Conservation (phyloP, 1,284 basidiomycete species). For the Bothia castanella region DNA sequence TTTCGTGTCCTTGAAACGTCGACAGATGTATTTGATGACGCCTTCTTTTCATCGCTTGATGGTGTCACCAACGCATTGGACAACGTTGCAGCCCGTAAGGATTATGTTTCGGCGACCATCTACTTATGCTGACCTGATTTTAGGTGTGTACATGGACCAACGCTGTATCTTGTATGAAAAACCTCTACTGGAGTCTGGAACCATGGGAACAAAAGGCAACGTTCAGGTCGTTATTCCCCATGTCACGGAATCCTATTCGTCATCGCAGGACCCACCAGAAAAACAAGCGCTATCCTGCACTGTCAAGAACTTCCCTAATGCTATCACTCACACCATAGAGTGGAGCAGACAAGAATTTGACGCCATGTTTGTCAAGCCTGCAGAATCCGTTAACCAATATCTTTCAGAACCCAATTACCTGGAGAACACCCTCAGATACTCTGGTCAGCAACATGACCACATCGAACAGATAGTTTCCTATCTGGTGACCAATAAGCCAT, state of each 20-base stretch:
- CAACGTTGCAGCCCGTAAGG: constrained; percentile 90
- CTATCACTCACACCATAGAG: constrained; percentile 99
- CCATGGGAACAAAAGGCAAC: constrained; percentile 98
- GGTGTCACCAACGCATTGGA: constrained; percentile 99
- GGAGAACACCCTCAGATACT: constrained; percentile 86
- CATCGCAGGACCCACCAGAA: constrained; percentile 98
- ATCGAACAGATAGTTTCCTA: constrained; percentile 88
- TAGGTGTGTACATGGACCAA: constrained; percentile 97
- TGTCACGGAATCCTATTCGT: constrained; percentile 95
- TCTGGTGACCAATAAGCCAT: constrained; percentile 88
- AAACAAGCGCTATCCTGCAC: constrained; percentile 98
- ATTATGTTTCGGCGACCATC: constrained; percentile 12
- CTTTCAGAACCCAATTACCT: constrained; percentile 96
- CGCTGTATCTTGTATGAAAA: constrained; percentile 98
- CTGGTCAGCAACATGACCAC: constrained; percentile 88
- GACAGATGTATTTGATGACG: constrained; percentile 83
- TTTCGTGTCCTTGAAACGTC: constrained; percentile 3
- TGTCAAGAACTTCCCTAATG: constrained; percentile 99
- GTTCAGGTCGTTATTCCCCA: constrained; percentile 95
- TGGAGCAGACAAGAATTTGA: constrained; percentile 97
- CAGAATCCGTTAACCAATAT: constrained; percentile 94
- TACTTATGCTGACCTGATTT: constrained; percentile 5
- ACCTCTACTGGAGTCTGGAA: constrained; percentile 95
- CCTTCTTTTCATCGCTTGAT: constrained; percentile 86
- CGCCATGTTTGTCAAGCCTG: constrained; percentile 89